phyloP scores from a whole-genome alignment of 805 yeast species.

The Saccharomycopsis lassenensis region DNA sequence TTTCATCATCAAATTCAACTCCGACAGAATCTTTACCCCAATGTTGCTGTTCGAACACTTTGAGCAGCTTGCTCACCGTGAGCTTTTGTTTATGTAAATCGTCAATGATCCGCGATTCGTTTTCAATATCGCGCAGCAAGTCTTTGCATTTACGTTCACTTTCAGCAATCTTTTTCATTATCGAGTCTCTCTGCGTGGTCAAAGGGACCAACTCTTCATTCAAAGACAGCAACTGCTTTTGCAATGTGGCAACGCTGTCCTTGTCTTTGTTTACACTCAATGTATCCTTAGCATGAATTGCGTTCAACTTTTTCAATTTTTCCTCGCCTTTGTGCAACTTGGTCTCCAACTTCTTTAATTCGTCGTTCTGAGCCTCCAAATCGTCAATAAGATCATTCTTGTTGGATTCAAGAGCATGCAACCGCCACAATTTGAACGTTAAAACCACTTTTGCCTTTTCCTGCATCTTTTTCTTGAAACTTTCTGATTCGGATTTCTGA shows the following conservation, averaged over 20 bases:
- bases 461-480: constrained; percentile 43
- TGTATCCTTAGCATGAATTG: constrained; percentile 37
- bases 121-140: constrained; percentile 38
- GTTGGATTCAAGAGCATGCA: constrained; percentile 46
- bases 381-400: constrained; percentile 22
- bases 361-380: constrained; percentile 17
- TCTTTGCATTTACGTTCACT: constrained; percentile 39
- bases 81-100: constrained; percentile 37
- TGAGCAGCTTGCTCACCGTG: constrained; percentile 32
- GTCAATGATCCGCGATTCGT: constrained; percentile 36
- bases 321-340: constrained; percentile 29
- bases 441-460: constrained; percentile 39
- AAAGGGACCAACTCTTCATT: constrained; percentile 49
- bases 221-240: constrained; percentile 31
- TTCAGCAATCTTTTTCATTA: constrained; percentile 35
- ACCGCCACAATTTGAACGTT: constrained; percentile 46
- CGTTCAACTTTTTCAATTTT: constrained; percentile 27
- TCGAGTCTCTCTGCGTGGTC: constrained; percentile 41
- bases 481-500: constrained; percentile 61
- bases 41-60: constrained; percentile 28
- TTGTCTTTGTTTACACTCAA: constrained; percentile 32
- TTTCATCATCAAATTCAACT: constrained; percentile 34
- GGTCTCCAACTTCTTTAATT: constrained; percentile 25
- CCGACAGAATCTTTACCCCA: constrained; percentile 23
- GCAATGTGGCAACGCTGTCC: constrained; percentile 27